These are phyloP conservation scores for Penicillium sp. DNA, from an alignment of 2,329 filamentous ascomycete species.

Conservation along the genomic window DNA sequence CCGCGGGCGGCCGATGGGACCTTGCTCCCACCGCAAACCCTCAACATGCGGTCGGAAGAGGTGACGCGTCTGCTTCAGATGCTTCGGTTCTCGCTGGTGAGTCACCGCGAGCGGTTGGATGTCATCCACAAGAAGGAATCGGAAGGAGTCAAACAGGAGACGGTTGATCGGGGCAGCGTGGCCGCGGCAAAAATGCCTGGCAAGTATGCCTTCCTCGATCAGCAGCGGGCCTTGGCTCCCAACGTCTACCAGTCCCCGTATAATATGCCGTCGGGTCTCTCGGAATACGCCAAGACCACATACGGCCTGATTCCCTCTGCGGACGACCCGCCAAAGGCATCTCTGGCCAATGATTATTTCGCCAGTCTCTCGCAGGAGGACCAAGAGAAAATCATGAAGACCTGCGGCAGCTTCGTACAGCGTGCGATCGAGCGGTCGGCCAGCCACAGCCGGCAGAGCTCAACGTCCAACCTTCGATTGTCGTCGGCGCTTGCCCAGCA, in stretches of 20 bases:
- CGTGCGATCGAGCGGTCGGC: slow-evolving; percentile 38
- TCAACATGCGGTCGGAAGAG: slow-evolving; percentile 46
- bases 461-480: slow-evolving; percentile 38
- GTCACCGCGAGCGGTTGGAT: slow-evolving; percentile 40
- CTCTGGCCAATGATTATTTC: slow-evolving; percentile 44
- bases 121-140: slow-evolving; percentile 41
- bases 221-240: slow-evolving; percentile 37
- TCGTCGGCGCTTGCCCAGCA: slow-evolving; percentile 41
- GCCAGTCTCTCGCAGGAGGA: slow-evolving; percentile 39
- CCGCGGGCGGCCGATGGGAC: slow-evolving; percentile 40
- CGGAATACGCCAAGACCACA: slow-evolving; percentile 42
- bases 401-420: slow-evolving; percentile 43
- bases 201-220: slow-evolving; percentile 42
- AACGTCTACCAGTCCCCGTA: slow-evolving; percentile 46
- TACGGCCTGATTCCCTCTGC: slow-evolving; percentile 37
- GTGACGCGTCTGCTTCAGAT: slow-evolving; percentile 44
- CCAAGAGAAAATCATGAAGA: slow-evolving; percentile 45
- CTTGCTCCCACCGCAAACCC: slow-evolving; percentile 37
- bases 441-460: slow-evolving; percentile 38
- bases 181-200: slow-evolving; percentile 35
- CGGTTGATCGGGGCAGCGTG: slow-evolving; percentile 31
- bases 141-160: slow-evolving; percentile 33
- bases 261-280: slow-evolving; percentile 44
- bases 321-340: slow-evolving; percentile 38
- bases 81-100: slow-evolving; percentile 45